These are phyloP conservation scores for Catunica adiposa DNA, from an alignment of 2,329 filamentous ascomycete genomes.

Conservation along the genomic window DNA sequence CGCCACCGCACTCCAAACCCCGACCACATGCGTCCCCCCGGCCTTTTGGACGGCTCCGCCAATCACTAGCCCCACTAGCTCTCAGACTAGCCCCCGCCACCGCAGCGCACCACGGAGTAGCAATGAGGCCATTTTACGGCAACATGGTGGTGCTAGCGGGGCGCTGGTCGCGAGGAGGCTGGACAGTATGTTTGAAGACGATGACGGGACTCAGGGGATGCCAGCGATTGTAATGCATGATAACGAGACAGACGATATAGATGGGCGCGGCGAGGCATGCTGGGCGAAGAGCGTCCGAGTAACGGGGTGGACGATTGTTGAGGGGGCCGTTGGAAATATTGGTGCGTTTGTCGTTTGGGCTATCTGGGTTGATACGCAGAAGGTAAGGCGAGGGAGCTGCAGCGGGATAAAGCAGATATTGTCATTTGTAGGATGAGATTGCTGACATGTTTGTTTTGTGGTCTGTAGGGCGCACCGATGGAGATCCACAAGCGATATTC, in stretches of 20 bases:
- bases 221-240: slow-evolving; percentile 46
- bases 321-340: slow-evolving; percentile 38
- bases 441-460: neutral
- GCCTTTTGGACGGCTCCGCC: slow-evolving; percentile 11
- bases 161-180: neutral
- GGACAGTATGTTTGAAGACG: neutral
- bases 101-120: neutral
- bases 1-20: slow-evolving; percentile 5
- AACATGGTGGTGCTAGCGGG: neutral
- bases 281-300: slow-evolving; percentile 49
- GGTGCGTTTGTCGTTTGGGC: slow-evolving; percentile 97
- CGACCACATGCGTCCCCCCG: slow-evolving; percentile 8
- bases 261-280: slow-evolving; percentile 39
- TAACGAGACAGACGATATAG: slow-evolving; percentile 37
- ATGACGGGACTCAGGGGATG: slow-evolving; percentile 13
- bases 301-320: slow-evolving; percentile 39
- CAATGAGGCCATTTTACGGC: neutral
- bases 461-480: slow-evolving; percentile 39
- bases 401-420: neutral
- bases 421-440: neutral
- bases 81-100: neutral
- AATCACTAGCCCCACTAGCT: neutral
- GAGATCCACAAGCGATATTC: slow-evolving; percentile 64
- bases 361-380: slow-evolving; percentile 71
- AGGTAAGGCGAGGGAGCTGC: slow-evolving; percentile 35